Evolutionary conservation across 306 rosid species (phyloP).

Genomic region (Aeschynomene evenia): DNA sequence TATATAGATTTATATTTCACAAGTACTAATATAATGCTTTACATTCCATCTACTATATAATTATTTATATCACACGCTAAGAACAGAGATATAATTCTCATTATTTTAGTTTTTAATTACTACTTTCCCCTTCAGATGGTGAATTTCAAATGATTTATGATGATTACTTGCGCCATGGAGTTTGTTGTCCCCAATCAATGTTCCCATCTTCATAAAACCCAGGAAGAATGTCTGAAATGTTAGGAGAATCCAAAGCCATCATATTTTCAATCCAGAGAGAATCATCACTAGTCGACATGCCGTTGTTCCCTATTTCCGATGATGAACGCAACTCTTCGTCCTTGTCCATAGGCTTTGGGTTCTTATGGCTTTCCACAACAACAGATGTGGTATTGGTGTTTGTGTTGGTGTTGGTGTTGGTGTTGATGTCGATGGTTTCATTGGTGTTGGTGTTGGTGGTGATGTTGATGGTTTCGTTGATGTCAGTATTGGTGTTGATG

Average conservation of each 20-base stretch:
- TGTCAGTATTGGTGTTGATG: neutral
- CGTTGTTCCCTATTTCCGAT: conserved; percentile 42
- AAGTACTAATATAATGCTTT: no score
- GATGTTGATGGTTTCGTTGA: neutral
- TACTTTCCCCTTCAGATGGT: neutral
- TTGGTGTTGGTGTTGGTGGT: neutral
- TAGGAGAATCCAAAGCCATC: conserved; percentile 64
- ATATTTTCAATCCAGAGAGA: conserved; percentile 80
- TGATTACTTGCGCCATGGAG: conserved; percentile 61
- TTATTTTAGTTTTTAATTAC: neutral
- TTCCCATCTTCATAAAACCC: conserved; percentile 26
- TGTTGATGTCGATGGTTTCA: neutral
- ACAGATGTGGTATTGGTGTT: neutral
- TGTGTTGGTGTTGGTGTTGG: neutral
- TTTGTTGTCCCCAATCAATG: conserved; percentile 54
- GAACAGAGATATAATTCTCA: no score
- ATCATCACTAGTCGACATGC: conserved; percentile 49
- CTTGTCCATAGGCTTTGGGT: neutral
- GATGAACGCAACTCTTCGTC: conserved; percentile 24
- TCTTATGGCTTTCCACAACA: neutral
- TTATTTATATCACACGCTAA: no score
- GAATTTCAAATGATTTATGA: neutral
- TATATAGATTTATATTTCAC: no score
- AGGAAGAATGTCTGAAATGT: conserved; percentile 15
- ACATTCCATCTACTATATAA: no score